These are phyloP conservation scores for Xylariaceae sp. DNA, from an alignment of 2,329 filamentous ascomycete genomes.

Conservation along the genomic window DNA sequence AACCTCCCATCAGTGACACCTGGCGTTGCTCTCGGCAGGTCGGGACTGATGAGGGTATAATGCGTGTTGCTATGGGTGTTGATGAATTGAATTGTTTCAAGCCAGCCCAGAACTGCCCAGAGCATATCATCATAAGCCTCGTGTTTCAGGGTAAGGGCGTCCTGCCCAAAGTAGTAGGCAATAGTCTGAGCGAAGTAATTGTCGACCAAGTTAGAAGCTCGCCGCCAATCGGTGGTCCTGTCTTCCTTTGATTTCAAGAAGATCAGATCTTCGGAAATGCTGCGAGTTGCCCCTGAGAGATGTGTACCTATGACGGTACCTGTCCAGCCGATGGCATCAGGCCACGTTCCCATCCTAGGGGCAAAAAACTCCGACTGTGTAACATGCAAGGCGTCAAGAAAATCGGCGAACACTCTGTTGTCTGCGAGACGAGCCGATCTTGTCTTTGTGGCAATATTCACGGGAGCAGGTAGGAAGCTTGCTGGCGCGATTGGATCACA, in stretches of 20 bases:
- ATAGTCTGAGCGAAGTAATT: constrained; percentile 79
- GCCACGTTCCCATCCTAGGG: constrained; percentile 81
- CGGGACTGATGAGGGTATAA: constrained; percentile 49
- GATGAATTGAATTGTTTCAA: constrained; percentile 81
- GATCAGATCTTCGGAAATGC: constrained; percentile 68
- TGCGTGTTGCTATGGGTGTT: constrained; percentile 70
- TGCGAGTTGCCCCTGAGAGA: constrained; percentile 73
- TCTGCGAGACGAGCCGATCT: constrained; percentile 27
- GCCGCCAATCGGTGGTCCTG: constrained; percentile 51
- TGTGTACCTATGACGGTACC: constrained; percentile 84
- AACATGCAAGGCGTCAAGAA: constrained; percentile 71
- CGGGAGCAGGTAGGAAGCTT: constrained; percentile 34
- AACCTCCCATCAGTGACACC: constrained; percentile 36
- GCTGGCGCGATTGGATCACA: constrained; percentile 37
- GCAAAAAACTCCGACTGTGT: constrained; percentile 83
- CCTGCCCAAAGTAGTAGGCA: constrained; percentile 86
- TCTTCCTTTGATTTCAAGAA: constrained; percentile 42
- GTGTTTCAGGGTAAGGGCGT: constrained; percentile 74
- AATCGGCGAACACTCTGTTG: constrained; percentile 50
- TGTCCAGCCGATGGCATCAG: constrained; percentile 90
- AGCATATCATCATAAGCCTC: constrained; percentile 91
- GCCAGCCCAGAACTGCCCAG: constrained; percentile 93
- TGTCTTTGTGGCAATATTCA: constrained; percentile 12
- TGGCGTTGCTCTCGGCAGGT: constrained; percentile 22
- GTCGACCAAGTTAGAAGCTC: constrained; percentile 80